Evolutionary conservation across 1,284 basidiomycete genomes (phyloP).

Genomic region (Papiliotrema nemorosa): DNA sequence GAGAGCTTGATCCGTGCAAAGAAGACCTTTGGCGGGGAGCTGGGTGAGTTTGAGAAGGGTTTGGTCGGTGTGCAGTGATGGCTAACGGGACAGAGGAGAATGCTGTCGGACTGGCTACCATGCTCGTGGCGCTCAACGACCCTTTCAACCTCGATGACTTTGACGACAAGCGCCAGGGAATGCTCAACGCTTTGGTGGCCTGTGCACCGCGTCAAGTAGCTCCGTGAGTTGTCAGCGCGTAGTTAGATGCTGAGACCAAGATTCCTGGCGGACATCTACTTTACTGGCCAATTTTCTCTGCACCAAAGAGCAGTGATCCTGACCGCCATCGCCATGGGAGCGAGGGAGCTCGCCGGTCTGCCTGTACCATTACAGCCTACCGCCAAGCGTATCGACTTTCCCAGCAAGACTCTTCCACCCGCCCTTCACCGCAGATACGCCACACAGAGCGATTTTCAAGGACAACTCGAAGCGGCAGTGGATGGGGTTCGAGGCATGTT

Average conservation of each 20-base stretch:
- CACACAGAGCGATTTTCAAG: conserved; percentile 28
- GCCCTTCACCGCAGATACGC: conserved; percentile 67
- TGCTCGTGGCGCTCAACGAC: conserved; percentile 71
- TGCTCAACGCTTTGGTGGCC: conserved; percentile 72
- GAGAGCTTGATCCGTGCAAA: conserved; percentile 80
- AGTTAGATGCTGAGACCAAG: conserved; percentile 50
- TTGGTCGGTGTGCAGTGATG: neutral
- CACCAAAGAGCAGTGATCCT: conserved; percentile 80
- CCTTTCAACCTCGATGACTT: conserved; percentile 79
- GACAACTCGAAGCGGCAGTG: conserved; percentile 37
- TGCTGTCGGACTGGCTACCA: conserved; percentile 72
- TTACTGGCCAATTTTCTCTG: conserved; percentile 83
- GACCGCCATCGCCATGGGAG: conserved; percentile 77
- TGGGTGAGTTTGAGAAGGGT: conserved; percentile 58
- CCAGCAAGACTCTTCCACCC: conserved; percentile 72
- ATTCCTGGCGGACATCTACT: conserved; percentile 84
- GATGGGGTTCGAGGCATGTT: conserved; percentile 31
- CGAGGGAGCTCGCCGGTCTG: conserved; percentile 75
- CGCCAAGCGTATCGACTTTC: conserved; percentile 55
- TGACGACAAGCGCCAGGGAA: conserved; percentile 68
- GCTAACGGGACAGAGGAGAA: conserved; percentile 68
- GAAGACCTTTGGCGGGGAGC: conserved; percentile 73
- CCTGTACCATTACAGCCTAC: conserved; percentile 52
- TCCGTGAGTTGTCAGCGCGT: conserved; percentile 58
- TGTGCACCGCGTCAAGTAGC: conserved; percentile 72